A percentile compares a stretch with the other conserved stretches of the same genome.
phyloP scores from a whole-genome alignment of 2,329 filamentous ascomycete species.

The Neonectria coccinea region DNA sequence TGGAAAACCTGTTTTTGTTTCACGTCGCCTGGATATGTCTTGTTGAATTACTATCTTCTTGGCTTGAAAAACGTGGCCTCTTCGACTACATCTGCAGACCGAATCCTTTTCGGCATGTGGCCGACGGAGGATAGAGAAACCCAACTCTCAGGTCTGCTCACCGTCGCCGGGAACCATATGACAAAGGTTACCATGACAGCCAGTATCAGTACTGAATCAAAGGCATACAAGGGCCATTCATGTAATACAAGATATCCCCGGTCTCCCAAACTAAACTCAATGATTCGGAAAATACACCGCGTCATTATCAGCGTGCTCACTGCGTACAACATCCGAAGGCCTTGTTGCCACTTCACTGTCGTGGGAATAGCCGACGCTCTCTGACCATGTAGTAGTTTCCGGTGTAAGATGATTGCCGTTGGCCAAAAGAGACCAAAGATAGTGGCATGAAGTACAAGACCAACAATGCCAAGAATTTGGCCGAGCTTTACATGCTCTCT shows the following conservation, averaged over 20 bases:
- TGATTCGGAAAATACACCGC: not conserved
- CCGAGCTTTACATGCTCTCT: not conserved
- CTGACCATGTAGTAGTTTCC: not conserved
- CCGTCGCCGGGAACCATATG: not conserved
- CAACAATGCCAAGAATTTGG: not conserved
- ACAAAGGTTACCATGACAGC: not conserved
- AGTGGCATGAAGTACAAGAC: not conserved
- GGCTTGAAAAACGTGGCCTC: not conserved
- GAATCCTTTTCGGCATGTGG: not conserved
- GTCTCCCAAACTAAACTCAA: not conserved
- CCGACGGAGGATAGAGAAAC: not conserved
- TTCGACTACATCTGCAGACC: not conserved
- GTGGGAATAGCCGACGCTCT: not conserved
- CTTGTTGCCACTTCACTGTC: not conserved
- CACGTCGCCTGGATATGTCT: not conserved
- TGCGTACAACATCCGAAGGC: not conserved
- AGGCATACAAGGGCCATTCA: not conserved
- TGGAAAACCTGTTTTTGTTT: not conserved
- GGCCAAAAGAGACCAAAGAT: not conserved
- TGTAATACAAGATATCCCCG: not conserved
- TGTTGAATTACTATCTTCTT: not conserved
- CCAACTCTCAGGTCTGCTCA: not conserved
- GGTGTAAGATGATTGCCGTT: not conserved
- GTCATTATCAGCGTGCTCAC: not conserved
- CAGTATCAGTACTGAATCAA: not conserved